phyloP scores from a whole-genome alignment of 2,329 filamentous ascomycete genomes.

The Fusarium nodosum region DNA sequence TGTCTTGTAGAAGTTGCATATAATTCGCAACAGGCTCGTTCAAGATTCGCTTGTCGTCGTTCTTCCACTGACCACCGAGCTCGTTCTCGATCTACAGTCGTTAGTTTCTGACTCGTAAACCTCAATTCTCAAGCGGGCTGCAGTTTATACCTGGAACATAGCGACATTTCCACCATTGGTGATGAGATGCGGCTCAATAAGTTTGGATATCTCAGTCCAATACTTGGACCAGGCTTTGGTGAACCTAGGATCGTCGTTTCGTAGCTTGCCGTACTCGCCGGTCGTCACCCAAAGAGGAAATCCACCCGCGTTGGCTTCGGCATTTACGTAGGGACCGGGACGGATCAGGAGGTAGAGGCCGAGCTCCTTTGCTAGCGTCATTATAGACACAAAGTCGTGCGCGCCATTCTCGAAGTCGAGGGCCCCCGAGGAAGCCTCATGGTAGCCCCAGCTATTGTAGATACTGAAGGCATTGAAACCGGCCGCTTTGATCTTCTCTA shows the following conservation, averaged over 20 bases:
- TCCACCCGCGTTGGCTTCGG: constrained; percentile 72
- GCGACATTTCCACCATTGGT: constrained; percentile 70
- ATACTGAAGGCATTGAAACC: constrained; percentile 61
- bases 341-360: constrained; percentile 62
- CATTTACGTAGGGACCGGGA: constrained; percentile 74
- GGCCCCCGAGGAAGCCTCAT: constrained; percentile 53
- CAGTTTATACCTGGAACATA: constrained; percentile 57
- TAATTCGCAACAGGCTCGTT: constrained; percentile 65
- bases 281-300: constrained; percentile 74
- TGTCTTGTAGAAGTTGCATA: constrained; percentile 69
- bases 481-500: constrained; percentile 60
- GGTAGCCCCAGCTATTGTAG: constrained; percentile 60
- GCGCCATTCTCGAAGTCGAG: constrained; percentile 52
- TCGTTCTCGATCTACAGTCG: constrained; percentile 66
- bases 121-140: fast-evolving
- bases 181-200: constrained; percentile 66
- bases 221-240: constrained; percentile 68
- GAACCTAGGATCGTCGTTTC: constrained; percentile 66
- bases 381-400: constrained; percentile 64
- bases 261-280: constrained; percentile 67
- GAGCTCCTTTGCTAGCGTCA: constrained; percentile 61
- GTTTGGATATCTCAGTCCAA: constrained; percentile 63
- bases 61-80: constrained; percentile 60
- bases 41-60: constrained; percentile 58
- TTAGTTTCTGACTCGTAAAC: background rate